These are phyloP conservation scores for Citrus sp. DNA, from an alignment of 345 rosid genomes.

Conservation along the genomic window DNA sequence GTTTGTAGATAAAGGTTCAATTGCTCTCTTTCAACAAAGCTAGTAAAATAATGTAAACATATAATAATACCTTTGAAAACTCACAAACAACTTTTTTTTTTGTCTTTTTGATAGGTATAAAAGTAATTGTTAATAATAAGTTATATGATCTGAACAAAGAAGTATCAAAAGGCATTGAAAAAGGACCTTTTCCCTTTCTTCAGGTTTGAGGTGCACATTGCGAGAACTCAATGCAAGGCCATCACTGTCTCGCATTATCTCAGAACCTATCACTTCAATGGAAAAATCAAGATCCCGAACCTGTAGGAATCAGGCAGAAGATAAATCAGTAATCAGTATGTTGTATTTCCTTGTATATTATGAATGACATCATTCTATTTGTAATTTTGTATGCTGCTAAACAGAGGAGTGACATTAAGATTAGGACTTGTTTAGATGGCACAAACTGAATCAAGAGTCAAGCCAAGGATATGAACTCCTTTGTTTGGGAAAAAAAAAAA, in stretches of 20 bases:
- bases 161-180: not conserved
- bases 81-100: not conserved
- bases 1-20: not conserved
- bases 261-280: conserved; percentile 65
- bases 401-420: not conserved
- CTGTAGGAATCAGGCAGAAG: conserved; percentile 29
- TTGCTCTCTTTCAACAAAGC: too few relatives aligned
- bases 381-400: not conserved
- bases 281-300: conserved; percentile 84
- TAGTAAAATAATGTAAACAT: too few relatives aligned
- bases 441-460: not conserved
- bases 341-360: not conserved
- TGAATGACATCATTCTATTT: not conserved
- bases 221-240: conserved; percentile 94
- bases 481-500: too few relatives aligned
- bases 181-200: conserved; percentile 61
- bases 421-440: not conserved
- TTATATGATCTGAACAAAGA: not conserved
- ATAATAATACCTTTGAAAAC: too few relatives aligned
- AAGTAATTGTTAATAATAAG: not conserved
- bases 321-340: not conserved
- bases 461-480: not conserved
- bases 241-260: conserved; percentile 60
- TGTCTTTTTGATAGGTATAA: not conserved
- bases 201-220: conserved; percentile 66